These are phyloP conservation scores for Fusarium pilosicola DNA, from an alignment of 2,329 filamentous ascomycete species.

Conservation along the genomic window DNA sequence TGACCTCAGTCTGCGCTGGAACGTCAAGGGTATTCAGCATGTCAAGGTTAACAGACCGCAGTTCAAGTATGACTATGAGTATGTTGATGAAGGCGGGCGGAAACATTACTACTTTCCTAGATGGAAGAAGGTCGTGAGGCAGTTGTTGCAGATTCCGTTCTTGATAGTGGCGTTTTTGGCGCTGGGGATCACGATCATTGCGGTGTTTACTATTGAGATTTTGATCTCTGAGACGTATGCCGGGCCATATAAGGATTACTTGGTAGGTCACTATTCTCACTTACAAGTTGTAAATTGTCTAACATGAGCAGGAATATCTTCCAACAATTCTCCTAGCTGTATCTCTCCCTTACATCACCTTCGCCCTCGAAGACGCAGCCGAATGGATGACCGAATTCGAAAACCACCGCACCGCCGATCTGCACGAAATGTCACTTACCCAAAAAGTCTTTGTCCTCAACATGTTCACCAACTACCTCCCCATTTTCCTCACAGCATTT, in stretches of 20 bases:
- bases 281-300: background rate
- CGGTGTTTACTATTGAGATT: conserved; percentile 78
- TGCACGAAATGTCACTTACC: conserved; percentile 75
- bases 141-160: conserved; percentile 76
- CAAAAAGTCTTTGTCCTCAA: conserved; percentile 81
- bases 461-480: conserved; percentile 83
- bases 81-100: conserved; percentile 72
- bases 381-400: conserved; percentile 74
- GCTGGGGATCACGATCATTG: conserved; percentile 73
- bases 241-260: conserved; percentile 71
- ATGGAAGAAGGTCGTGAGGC: conserved; percentile 71
- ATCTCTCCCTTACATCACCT: conserved; percentile 71
- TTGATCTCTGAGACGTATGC: conserved; percentile 80
- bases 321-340: conserved; percentile 77
- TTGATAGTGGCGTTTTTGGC: conserved; percentile 66
- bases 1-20: conserved; percentile 78
- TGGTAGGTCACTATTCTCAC: conserved; percentile 57
- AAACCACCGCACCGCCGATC: conserved; percentile 77
- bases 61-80: conserved; percentile 70
- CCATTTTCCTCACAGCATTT: conserved; percentile 80
- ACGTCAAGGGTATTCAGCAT: conserved; percentile 72
- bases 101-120: conserved; percentile 70
- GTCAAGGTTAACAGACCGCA: conserved; percentile 73
- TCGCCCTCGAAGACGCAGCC: conserved; percentile 70
- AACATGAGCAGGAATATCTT: conserved; percentile 68